Percentiles rank a stretch among this genome's conserved stretches.
Evolutionary conservation across 495 filamentous ascomycete species (phyloP).

Genomic region (Penicillium dipodomyicola): DNA sequence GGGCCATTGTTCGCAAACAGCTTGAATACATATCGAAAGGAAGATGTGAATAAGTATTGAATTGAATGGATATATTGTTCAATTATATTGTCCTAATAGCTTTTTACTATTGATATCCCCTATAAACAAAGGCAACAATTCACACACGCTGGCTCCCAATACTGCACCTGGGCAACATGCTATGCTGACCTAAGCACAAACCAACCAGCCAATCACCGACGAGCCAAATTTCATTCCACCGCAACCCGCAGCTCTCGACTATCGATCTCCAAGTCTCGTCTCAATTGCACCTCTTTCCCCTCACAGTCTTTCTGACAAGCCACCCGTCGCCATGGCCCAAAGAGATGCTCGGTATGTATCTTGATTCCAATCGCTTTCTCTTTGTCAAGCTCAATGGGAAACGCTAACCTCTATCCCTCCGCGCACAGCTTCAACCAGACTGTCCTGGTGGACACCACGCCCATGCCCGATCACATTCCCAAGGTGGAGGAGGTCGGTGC

Average conservation of each 20-base stretch:
- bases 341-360: slow-evolving; percentile 48
- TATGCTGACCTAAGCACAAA: slow-evolving; percentile 19
- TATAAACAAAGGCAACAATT: not conserved
- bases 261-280: slow-evolving; percentile 22
- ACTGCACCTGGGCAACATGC: not conserved
- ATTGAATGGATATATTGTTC: not conserved
- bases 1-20: not conserved
- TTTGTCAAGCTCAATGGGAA: slow-evolving; percentile 2
- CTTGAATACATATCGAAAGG: not conserved
- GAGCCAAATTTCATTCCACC: slow-evolving; percentile 34
- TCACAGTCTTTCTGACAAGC: slow-evolving; percentile 13
- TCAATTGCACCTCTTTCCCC: slow-evolving; percentile 25
- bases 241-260: slow-evolving; percentile 33
- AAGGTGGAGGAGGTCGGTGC: slow-evolving; percentile 87
- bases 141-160: not conserved
- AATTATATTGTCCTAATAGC: not conserved
- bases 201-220: slow-evolving; percentile 31
- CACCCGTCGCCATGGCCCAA: slow-evolving; percentile 47
- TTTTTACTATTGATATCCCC: not conserved
- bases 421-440: slow-evolving; percentile 82
- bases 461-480: slow-evolving; percentile 87
- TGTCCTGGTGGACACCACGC: slow-evolving; percentile 91
- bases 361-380: not conserved
- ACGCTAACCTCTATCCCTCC: slow-evolving; percentile 28
- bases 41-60: not conserved